Evolutionary conservation across 306 rosid species (phyloP).

Genomic region (Prunus mongolica): DNA sequence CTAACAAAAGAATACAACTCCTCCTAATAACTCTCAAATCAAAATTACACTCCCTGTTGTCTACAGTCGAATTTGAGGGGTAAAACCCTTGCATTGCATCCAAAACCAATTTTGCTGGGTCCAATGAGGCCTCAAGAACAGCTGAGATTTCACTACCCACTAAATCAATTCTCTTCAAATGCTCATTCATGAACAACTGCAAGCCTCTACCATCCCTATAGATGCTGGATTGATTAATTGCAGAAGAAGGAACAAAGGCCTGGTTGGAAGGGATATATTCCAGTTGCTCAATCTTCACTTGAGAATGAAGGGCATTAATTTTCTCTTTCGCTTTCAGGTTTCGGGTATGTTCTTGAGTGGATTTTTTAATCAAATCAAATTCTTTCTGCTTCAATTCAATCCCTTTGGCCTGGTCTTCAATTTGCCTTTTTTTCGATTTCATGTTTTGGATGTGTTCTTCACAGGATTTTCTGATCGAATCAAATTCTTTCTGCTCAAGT

Average conservation of each 20-base stretch:
- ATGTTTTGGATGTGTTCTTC: slow-evolving; percentile 5
- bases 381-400: neutral
- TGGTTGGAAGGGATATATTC: neutral
- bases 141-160: neutral
- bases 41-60: slow-evolving; percentile 3
- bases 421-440: slow-evolving; percentile 1
- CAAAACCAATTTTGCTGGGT: slow-evolving; percentile 43
- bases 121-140: neutral
- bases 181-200: slow-evolving; percentile 24
- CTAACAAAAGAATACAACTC: slow-evolving; percentile 38
- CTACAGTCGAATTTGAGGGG: slow-evolving; percentile 15
- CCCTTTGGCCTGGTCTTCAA: neutral
- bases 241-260: neutral
- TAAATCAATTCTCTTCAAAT: slow-evolving; percentile 7
- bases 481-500: slow-evolving; percentile 20
- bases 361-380: neutral
- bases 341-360: neutral
- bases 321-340: slow-evolving; percentile 10
- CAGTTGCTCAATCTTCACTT: slow-evolving; percentile 16
- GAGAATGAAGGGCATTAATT: slow-evolving; percentile 6
- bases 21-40: slow-evolving; percentile 20
- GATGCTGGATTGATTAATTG: neutral
- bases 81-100: slow-evolving; percentile 41
- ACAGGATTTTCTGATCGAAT: slow-evolving; percentile 5
- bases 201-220: slow-evolving; percentile 22